phyloP scores from a whole-genome alignment of 2,329 filamentous ascomycete species.

The Phyllosticta ampelicida region DNA sequence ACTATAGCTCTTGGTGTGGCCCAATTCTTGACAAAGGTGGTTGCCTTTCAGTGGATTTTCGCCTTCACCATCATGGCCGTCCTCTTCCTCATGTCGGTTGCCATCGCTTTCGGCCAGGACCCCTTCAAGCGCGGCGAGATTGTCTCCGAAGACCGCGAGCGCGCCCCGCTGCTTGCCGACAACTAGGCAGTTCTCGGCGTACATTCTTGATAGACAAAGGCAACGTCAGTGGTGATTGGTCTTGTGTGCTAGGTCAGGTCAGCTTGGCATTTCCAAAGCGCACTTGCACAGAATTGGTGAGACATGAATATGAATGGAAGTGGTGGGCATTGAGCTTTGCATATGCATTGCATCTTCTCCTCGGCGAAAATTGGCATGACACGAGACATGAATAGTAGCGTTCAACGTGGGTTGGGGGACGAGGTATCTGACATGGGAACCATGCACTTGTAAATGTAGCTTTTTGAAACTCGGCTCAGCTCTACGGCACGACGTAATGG shows the following conservation, averaged over 20 bases:
- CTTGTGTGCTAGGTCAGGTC: background rate
- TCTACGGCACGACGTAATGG: background rate
- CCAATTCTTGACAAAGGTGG: constrained; percentile 60
- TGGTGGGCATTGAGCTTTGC: background rate
- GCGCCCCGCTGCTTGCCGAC: constrained; percentile 42
- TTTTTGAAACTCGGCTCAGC: background rate
- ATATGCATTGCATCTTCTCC: background rate
- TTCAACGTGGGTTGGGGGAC: background rate
- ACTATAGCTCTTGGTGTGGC: constrained; percentile 55
- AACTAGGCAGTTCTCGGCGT: constrained; percentile 16
- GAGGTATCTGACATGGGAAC: background rate
- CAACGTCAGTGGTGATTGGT: background rate
- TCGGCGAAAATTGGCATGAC: background rate
- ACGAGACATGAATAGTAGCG: background rate
- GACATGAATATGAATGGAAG: background rate
- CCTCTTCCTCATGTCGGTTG: constrained; percentile 58
- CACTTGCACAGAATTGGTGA: background rate
- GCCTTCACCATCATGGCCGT: constrained; percentile 71
- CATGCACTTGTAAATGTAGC: background rate
- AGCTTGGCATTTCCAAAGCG: too few species aligned
- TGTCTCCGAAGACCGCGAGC: constrained; percentile 41
- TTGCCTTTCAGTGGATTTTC: constrained; percentile 88
- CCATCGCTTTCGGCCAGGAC: constrained; percentile 52
- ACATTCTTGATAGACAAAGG: too few species aligned
- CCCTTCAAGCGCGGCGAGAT: constrained; percentile 37